These are phyloP conservation scores for Tetragonia tetragonoides DNA, from an alignment of 148 eudicot species.

Conservation along the genomic window DNA sequence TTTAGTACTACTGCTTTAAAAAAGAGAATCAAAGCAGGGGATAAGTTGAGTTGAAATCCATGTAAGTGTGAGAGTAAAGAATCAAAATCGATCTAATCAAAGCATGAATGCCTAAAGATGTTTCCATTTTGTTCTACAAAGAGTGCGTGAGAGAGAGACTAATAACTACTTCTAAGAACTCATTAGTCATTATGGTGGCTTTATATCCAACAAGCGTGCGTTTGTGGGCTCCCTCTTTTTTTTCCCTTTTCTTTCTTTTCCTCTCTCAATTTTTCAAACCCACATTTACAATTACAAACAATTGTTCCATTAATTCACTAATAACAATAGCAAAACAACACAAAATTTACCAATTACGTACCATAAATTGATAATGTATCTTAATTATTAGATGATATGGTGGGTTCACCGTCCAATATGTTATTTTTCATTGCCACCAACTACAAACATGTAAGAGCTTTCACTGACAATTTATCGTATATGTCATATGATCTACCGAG, in stretches of 20 bases:
- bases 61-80: background rate
- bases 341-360: no score
- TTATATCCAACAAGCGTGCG: constrained; percentile 33
- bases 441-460: no score
- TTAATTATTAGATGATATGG: no score
- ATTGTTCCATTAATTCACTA: constrained; percentile 17
- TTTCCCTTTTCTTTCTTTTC: background rate
- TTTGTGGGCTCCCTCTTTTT: constrained; percentile 26
- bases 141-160: background rate
- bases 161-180: constrained; percentile 12
- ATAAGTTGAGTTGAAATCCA: constrained; percentile 25
- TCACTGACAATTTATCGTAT: no score
- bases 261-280: background rate
- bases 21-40: background rate
- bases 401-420: no score
- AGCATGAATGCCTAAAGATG: constrained; percentile 25
- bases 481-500: no score
- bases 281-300: background rate
- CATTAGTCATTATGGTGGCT: constrained; percentile 29
- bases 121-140: constrained; percentile 12
- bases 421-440: no score
- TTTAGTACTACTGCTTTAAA: no score
- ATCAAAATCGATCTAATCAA: constrained; percentile 19
- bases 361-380: no score
- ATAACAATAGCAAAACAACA: no score